Evolutionary conservation across 305 asterid species (phyloP).

Genomic region (Fraxinus dipetala): DNA sequence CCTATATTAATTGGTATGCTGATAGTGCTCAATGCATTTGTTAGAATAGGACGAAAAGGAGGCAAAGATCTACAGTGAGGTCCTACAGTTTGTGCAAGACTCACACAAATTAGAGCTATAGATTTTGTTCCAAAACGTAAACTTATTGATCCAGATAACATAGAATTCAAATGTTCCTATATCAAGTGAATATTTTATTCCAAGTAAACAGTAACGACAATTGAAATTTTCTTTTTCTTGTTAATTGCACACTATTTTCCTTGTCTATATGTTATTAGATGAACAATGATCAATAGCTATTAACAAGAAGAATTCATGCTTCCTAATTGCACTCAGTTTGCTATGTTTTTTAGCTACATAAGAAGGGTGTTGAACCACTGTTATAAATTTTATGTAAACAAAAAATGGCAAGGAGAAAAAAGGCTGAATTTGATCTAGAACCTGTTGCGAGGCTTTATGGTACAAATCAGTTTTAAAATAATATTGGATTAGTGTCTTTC

Average conservation of each 20-base stretch:
- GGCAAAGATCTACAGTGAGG: neutral
- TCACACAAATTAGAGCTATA: neutral
- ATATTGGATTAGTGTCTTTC: neutral
- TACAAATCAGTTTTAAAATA: neutral
- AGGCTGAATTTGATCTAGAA: neutral
- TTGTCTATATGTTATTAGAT: neutral
- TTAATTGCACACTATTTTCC: neutral
- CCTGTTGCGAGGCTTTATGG: neutral
- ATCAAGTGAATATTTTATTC: neutral
- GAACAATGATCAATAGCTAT: neutral
- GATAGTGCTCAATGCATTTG: neutral
- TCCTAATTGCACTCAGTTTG: neutral
- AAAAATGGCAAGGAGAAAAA: neutral
- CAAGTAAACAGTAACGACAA: neutral
- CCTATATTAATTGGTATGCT: neutral
- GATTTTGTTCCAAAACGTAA: neutral
- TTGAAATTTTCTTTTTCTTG: neutral
- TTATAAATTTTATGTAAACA: neutral
- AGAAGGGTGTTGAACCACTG: neutral
- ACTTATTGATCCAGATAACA: neutral
- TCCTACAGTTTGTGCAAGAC: neutral
- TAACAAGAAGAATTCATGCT: neutral
- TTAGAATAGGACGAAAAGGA: neutral
- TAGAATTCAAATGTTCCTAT: neutral
- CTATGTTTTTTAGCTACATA: neutral